Percentiles rank a stretch among this genome's conserved stretches.
These are phyloP conservation scores for Boechera divaricarpa DNA, from an alignment of 345 rosid genomes.

Conservation along the genomic window DNA sequence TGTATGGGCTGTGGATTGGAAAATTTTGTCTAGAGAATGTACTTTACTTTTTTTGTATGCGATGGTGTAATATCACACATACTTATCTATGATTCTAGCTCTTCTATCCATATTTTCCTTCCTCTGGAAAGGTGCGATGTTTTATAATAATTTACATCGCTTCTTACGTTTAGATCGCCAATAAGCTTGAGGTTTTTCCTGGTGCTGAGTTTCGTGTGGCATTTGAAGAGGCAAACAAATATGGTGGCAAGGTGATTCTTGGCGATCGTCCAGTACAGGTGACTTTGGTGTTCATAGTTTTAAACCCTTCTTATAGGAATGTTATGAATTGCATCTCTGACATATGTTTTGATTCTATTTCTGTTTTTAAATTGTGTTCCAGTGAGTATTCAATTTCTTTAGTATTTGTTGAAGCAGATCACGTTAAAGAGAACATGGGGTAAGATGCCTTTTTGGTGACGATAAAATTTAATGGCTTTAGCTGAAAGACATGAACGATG, in stretches of 20 bases:
- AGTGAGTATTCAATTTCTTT: conserved; percentile 17
- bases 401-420: conserved; percentile 54
- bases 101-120: not conserved
- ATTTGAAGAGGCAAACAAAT: conserved; percentile 83
- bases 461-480: conserved; percentile 39
- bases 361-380: not conserved
- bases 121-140: not conserved
- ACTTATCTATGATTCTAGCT: not conserved
- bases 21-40: too few relatives aligned
- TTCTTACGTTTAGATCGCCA: conserved; percentile 64
- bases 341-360: too few relatives aligned
- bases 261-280: conserved; percentile 99
- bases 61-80: not conserved
- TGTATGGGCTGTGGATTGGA: too few relatives aligned
- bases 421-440: conserved; percentile 80
- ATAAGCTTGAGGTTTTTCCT: conserved; percentile 82
- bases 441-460: conserved; percentile 65
- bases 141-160: conserved; percentile 13
- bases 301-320: not conserved
- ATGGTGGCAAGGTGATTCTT: conserved; percentile 79
- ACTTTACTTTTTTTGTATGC: not conserved
- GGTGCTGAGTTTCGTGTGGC: conserved; percentile 96
- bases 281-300: conserved; percentile 28
- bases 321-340: not conserved
- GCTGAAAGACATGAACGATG: conserved; percentile 91